Base-by-base conservation (phyloP, 2,329 filamentous ascomycete genomes). In the Phialophora chinensis region DNA sequence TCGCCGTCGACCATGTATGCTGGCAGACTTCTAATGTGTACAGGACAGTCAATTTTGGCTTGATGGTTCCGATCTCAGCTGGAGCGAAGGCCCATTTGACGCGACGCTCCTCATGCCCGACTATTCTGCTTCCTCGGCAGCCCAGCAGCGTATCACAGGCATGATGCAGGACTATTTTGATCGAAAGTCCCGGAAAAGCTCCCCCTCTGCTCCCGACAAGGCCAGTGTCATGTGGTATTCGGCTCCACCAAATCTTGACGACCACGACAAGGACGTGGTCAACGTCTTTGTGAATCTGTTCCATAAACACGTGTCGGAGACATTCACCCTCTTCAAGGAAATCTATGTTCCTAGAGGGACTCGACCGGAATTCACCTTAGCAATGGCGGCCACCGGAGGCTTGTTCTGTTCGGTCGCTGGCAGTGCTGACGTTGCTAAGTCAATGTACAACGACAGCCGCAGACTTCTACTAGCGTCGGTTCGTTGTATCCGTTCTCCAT, bases 131-230 rank as follows among this genome's bases (percentile, higher is more conserved):
- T 57, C 65, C n/a, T 65, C 61, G 17, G 29, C 27, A 17, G 55
- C 65, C 3, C 63, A 64, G 52, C 56, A 67, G 25, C 60, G 52
- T 20, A 42, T 67, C 38, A 61, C 63, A 5, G 56, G 55, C 10
- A 54, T 53, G 54, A 67, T 67, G 65, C 65, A 67, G 54, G 65
- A 67, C 35, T 65, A 67, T 50, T 67, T 67, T 27, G 65, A 67
- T 33, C 47, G 65, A 7, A 67, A 67, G 33, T 65, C 65, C 11
- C n/a, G 52, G 17, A 54, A 59, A 56, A 33, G 65, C 62, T 20
- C 57, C 59, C 64, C 66, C 4, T 62, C 66, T 35, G 60, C 49
- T 10, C 54, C 64, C 33, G 55, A 62, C 58, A 65, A 65, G 31
- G 54, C 58, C 7, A 55, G 58, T 23, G 56, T 35, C n/a, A 65